These are phyloP conservation scores for Plectosphaerella plurivora DNA, from an alignment of 2,329 filamentous ascomycete genomes.

Conservation along the genomic window DNA sequence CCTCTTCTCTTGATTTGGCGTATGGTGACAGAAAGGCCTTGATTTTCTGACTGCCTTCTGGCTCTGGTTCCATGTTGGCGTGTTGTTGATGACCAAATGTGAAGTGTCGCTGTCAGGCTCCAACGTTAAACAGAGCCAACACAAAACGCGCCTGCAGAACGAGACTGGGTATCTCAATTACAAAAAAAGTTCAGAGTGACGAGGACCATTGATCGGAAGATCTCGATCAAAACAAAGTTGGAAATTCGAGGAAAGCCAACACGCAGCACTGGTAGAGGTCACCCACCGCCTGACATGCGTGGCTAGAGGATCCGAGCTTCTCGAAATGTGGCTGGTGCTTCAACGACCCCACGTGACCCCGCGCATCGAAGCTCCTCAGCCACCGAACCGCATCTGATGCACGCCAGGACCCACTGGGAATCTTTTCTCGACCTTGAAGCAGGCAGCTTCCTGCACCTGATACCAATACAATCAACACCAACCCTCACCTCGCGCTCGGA, in stretches of 20 bases:
- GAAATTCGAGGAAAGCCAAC: no score
- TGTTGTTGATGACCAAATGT: not conserved
- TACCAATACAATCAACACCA: not conserved
- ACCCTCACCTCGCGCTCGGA: not conserved
- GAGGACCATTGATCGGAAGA: no score
- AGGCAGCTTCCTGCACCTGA: not conserved
- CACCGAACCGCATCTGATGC: not conserved
- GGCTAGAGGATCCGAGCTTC: not conserved
- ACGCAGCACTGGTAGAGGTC: no score
- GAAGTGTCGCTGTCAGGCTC: no score
- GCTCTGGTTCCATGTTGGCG: conserved; percentile 18
- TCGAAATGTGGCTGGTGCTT: not conserved
- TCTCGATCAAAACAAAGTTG: no score
- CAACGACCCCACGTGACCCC: not conserved
- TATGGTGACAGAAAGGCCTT: conserved; percentile 44
- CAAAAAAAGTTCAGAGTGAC: no score
- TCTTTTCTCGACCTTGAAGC: conserved; percentile 1
- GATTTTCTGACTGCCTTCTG: conserved; percentile 31
- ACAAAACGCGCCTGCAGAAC: no score
- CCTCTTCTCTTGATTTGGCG: conserved; percentile 53
- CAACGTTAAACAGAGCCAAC: no score
- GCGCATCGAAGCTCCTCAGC: not conserved
- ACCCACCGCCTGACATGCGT: not conserved
- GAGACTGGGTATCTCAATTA: no score
- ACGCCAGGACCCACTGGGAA: not conserved